phyloP scores from a whole-genome alignment of 768 basidiomycete species.

The Termitomyces sp. region DNA sequence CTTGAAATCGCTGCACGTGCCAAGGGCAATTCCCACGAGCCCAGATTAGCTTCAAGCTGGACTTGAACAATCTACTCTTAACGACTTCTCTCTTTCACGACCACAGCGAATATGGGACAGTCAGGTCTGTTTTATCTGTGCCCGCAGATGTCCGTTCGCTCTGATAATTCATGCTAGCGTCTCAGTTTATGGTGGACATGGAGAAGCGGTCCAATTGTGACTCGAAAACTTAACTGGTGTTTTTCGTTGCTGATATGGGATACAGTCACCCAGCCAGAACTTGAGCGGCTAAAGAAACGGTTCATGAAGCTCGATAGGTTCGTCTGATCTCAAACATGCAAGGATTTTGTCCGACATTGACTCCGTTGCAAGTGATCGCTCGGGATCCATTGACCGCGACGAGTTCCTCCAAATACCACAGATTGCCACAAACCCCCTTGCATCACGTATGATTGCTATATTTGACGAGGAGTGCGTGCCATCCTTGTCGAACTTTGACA shows the following conservation, averaged over 20 bases:
- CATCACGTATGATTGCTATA: constrained; percentile 97
- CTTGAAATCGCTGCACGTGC: constrained; percentile 5
- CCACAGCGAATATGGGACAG: constrained; percentile 55
- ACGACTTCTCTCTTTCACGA: neutral
- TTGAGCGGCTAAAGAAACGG: constrained; percentile 95
- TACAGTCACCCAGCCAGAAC: constrained; percentile 88
- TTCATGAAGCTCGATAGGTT: constrained; percentile 99
- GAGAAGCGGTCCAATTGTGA: constrained; percentile 95
- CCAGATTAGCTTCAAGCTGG: constrained; percentile 1
- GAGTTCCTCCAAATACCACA: constrained; percentile 99
- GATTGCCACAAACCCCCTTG: constrained; percentile 96
- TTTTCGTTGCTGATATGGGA: constrained; percentile 5
- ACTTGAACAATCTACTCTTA: neutral
- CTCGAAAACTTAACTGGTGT: constrained; percentile 25
- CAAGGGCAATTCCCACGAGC: constrained; percentile 4
- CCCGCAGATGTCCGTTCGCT: neutral
- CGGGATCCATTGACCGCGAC: constrained; percentile 96
- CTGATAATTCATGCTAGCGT: constrained; percentile 41
- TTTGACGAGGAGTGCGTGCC: constrained; percentile 94
- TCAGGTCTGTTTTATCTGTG: constrained; percentile 51
- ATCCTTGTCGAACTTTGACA: constrained; percentile 1
- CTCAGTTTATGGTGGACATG: constrained; percentile 98
- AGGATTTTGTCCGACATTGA: neutral
- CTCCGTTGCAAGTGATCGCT: constrained; percentile 69
- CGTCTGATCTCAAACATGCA: neutral